Evolutionary conservation across 2,329 filamentous ascomycete genomes (phyloP).

Genomic region (Pseudopyricularia cyperi): DNA sequence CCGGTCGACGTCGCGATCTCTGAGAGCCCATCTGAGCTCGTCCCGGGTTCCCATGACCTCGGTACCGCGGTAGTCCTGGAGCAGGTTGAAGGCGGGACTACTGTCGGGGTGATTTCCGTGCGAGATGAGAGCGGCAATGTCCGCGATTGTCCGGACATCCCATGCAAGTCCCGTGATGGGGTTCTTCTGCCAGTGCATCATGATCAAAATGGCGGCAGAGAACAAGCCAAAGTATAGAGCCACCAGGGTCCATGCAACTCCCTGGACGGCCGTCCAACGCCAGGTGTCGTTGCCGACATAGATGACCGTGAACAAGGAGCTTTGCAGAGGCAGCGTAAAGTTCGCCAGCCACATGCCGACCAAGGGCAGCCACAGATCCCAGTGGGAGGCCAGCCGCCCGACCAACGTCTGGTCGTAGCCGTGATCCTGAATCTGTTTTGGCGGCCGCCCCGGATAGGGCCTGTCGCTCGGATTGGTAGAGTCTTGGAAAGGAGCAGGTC

Average conservation of each 20-base stretch:
- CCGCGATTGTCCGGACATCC: constrained; percentile 73
- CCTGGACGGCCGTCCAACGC: constrained; percentile 70
- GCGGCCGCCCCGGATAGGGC: neutral
- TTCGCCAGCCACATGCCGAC: constrained; percentile 64
- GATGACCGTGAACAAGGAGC: constrained; percentile 58
- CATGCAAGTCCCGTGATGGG: constrained; percentile 62
- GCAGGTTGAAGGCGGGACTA: constrained; percentile 48
- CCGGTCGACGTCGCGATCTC: constrained; percentile 48
- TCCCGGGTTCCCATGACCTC: constrained; percentile 42
- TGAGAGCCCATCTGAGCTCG: constrained; percentile 39
- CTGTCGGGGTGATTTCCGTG: constrained; percentile 20
- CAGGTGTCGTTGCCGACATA: constrained; percentile 39
- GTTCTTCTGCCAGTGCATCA: constrained; percentile 47
- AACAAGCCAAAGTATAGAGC: constrained; percentile 59
- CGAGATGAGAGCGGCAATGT: constrained; percentile 65
- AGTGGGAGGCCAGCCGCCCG: constrained; percentile 35
- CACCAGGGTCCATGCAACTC: constrained; percentile 66
- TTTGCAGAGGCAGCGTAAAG: constrained; percentile 71
- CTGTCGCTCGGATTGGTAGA: neutral
- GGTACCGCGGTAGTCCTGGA: constrained; percentile 57
- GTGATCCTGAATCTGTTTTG: neutral
- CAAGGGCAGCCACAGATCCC: constrained; percentile 52
- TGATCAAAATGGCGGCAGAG: constrained; percentile 40
- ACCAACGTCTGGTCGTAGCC: neutral
- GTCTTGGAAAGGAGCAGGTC: neutral